Base-by-base conservation (phyloP, 805 yeast species). In the Isabelozyma pseudorhagii region DNA sequence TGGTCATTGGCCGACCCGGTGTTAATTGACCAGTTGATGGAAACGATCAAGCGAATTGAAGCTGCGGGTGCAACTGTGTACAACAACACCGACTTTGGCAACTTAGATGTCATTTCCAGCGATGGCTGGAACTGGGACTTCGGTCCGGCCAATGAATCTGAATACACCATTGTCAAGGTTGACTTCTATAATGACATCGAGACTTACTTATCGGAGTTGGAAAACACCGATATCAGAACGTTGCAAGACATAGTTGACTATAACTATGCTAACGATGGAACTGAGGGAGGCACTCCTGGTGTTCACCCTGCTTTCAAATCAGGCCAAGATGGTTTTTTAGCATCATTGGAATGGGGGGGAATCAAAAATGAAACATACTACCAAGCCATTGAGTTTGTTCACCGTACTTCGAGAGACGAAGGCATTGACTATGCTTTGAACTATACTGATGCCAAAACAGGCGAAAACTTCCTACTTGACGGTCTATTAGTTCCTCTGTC, bases 101-200 rank as follows among this genome's bases (percentile, higher is more conserved):
- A 60, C 42, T 51, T 53, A 15, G 63, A 61, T 40, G 64, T 61
- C 9, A 58, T 63, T 45, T 62, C 66, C 2, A 46, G 53, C 34
- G 54, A 59, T 34, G 68, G 68, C 11, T 62, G 68, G 68, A 51
- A 63, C 46, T 63, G 68, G 68, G 61, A 53, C 15, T 54, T 58
- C 38, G 68, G 67, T 40, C 39, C 55, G 3, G 54, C 49, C 2
- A 62, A 63, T 46, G 63, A 63, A 51, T 60, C 64, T 40, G 66
- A 63, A 51, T 63, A 58, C 45, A 62, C 68, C 4, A 59, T 63
- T 44, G 64, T 63, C 11, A 61, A 61, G 45, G 64, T 59, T 38
- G 67, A 63, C 46, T 63, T 63, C 46, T 63, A 60, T 47, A 61
- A 62, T 38, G 18, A 63, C 48, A 63, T 63, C 45, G 54, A 52